A percentile compares a stretch with the other conserved stretches of the same genome.
Conservation (phyloP, 805 yeast species). For the Blastobotrys americana region DNA sequence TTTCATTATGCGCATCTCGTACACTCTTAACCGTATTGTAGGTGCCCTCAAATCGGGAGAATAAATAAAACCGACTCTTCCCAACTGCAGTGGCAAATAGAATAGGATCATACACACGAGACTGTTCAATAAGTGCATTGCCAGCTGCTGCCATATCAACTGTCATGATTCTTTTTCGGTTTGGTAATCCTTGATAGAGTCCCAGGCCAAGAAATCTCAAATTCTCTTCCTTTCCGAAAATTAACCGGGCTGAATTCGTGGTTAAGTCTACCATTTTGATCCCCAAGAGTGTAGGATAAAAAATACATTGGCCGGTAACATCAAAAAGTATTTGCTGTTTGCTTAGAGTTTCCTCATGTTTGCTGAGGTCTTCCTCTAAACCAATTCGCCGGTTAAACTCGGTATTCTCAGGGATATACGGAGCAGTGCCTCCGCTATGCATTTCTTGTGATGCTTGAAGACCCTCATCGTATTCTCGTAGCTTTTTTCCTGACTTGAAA, state of each 20-base stretch:
- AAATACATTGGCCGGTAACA: slow-evolving; percentile 25
- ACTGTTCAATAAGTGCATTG: slow-evolving; percentile 26
- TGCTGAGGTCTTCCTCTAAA: slow-evolving; percentile 22
- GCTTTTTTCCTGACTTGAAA: slow-evolving; percentile 31
- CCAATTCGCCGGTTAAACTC: slow-evolving; percentile 27
- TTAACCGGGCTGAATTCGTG: slow-evolving; percentile 22
- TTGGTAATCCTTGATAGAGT: slow-evolving; percentile 30
- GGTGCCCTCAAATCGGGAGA: slow-evolving; percentile 21
- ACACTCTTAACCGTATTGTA: slow-evolving; percentile 16
- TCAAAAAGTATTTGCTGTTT: slow-evolving; percentile 26
- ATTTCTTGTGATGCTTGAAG: slow-evolving; percentile 21
- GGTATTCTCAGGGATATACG: slow-evolving; percentile 17
- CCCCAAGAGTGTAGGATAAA: slow-evolving; percentile 28
- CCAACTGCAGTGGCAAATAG: slow-evolving; percentile 25
- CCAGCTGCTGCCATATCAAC: slow-evolving; percentile 30
- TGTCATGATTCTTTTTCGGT: slow-evolving; percentile 21
- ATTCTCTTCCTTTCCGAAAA: slow-evolving; percentile 28
- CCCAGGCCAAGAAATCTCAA: slow-evolving; percentile 25
- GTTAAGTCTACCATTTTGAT: slow-evolving; percentile 27
- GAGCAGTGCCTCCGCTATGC: slow-evolving; percentile 24
- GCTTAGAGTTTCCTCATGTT: slow-evolving; percentile 1
- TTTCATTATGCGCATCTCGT: slow-evolving; percentile 28
- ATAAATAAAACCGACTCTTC: slow-evolving; percentile 26
- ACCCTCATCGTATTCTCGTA: slow-evolving; percentile 29
- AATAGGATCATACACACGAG: slow-evolving; percentile 26